phyloP scores from a whole-genome alignment of 2,329 filamentous ascomycete species.

The Cordyceps sp. region DNA sequence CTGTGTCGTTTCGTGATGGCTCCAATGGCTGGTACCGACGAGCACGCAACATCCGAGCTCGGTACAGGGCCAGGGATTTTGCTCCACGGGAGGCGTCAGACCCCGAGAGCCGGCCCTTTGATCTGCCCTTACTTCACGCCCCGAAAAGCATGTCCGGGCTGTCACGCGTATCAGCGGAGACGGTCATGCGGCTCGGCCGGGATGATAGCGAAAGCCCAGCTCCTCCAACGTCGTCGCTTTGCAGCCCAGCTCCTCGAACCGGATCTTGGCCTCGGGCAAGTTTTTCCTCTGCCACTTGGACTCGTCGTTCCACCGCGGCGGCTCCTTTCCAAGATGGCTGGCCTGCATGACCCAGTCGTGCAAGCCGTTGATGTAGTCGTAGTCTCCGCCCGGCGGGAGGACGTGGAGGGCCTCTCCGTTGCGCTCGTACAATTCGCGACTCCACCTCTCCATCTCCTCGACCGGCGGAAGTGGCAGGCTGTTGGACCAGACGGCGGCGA shows the following conservation, averaged over 20 bases:
- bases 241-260: slow-evolving; percentile 51
- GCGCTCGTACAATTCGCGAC: slow-evolving; percentile 37
- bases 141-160: no score
- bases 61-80: no score
- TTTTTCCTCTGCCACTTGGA: slow-evolving; percentile 56
- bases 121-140: no score
- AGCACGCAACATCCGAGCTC: no score
- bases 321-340: slow-evolving; percentile 41
- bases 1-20: no score
- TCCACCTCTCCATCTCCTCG: slow-evolving; percentile 55
- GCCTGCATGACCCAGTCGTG: slow-evolving; percentile 42
- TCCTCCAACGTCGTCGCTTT: slow-evolving; percentile 50
- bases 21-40: no score
- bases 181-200: slow-evolving; percentile 1
- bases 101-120: no score
- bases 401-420: slow-evolving; percentile 14
- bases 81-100: no score
- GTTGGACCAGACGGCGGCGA: slow-evolving; percentile 64
- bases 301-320: slow-evolving; percentile 55
- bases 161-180: neutral
- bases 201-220: slow-evolving; percentile 48
- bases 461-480: slow-evolving; percentile 45
- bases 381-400: slow-evolving; percentile 30
- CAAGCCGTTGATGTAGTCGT: slow-evolving; percentile 51
- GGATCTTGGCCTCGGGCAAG: slow-evolving; percentile 52